phyloP scores from a whole-genome alignment of 2,329 filamentous ascomycete genomes.

The Monilinia fructicola region DNA sequence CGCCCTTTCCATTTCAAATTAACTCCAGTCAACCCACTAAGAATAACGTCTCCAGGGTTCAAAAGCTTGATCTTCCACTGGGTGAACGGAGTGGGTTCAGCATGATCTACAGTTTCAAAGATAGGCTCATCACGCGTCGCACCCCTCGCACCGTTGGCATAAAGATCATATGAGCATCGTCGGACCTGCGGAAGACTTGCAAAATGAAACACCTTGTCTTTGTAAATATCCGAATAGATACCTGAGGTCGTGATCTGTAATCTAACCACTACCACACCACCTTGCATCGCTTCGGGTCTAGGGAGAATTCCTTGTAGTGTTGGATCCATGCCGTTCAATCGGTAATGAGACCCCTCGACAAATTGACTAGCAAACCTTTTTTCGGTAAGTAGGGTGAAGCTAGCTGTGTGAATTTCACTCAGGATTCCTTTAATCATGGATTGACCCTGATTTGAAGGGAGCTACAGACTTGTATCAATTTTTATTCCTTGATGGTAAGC shows the following conservation, averaged over 20 bases:
- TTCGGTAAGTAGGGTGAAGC: constrained; percentile 17
- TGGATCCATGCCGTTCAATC: constrained; percentile 14
- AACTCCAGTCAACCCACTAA: constrained; percentile 2
- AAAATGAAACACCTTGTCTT: constrained; percentile 11
- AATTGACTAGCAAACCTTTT: constrained; percentile 17
- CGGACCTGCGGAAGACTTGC: constrained; percentile 10
- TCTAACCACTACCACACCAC: constrained; percentile 4
- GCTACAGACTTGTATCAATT: neutral
- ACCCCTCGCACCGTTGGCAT: neutral
- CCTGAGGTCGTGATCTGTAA: constrained; percentile 16
- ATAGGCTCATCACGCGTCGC: constrained; percentile 13
- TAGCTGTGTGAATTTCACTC: neutral
- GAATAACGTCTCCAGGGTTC: constrained; percentile 4
- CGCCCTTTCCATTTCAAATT: constrained; percentile 15
- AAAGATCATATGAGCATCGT: constrained; percentile 20
- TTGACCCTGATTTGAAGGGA: constrained; percentile 14
- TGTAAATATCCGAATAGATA: constrained; percentile 15
- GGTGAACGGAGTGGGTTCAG: constrained; percentile 13
- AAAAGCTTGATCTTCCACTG: constrained; percentile 19
- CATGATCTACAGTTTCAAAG: constrained; percentile 16
- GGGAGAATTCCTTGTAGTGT: constrained; percentile 1
- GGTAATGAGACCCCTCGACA: constrained; percentile 16
- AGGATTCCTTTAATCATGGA: constrained; percentile 12
- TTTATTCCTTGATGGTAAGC: neutral
- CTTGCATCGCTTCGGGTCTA: constrained; percentile 10